A percentile compares a stretch with the other conserved stretches of the same genome.
These are phyloP conservation scores for Ogataea neopini DNA, from an alignment of 805 yeast genomes.

Conservation along the genomic window DNA sequence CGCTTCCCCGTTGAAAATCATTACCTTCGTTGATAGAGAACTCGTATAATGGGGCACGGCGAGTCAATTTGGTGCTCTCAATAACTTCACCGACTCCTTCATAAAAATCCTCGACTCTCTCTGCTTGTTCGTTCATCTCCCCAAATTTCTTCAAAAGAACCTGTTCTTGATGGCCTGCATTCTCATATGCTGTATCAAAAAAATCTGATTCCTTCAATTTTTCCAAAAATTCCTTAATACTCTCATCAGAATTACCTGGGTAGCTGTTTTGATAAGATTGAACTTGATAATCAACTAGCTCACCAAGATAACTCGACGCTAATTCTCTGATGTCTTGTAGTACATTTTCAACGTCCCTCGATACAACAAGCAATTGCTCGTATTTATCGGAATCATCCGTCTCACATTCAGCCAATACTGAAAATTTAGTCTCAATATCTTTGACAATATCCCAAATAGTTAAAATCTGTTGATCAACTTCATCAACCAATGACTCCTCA, in stretches of 20 bases:
- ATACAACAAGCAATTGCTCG: background rate
- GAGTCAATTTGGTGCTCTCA: no score
- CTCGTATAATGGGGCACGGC: background rate
- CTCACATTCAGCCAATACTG: background rate
- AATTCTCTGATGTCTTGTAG: constrained; percentile 1
- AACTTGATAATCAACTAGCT: background rate
- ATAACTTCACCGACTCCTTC: background rate
- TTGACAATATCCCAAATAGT: background rate
- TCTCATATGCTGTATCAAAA: background rate
- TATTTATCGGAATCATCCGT: background rate
- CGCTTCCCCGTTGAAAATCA: background rate
- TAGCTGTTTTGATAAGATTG: background rate
- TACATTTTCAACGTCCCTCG: background rate
- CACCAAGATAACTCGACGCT: background rate
- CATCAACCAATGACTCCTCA: constrained; percentile 4
- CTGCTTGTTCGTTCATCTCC: background rate
- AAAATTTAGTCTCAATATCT: background rate
- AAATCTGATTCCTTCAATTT: background rate
- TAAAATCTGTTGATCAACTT: background rate
- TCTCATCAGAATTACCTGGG: constrained; percentile 1
- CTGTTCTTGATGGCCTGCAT: constrained; percentile 2
- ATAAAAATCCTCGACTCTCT: background rate
- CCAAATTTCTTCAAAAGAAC: background rate
- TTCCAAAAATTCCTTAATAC: background rate
- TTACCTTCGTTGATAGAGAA: constrained; percentile 1